These are phyloP conservation scores for Cladosporium sp. DNA, from an alignment of 2,329 filamentous ascomycete genomes.

Conservation along the genomic window DNA sequence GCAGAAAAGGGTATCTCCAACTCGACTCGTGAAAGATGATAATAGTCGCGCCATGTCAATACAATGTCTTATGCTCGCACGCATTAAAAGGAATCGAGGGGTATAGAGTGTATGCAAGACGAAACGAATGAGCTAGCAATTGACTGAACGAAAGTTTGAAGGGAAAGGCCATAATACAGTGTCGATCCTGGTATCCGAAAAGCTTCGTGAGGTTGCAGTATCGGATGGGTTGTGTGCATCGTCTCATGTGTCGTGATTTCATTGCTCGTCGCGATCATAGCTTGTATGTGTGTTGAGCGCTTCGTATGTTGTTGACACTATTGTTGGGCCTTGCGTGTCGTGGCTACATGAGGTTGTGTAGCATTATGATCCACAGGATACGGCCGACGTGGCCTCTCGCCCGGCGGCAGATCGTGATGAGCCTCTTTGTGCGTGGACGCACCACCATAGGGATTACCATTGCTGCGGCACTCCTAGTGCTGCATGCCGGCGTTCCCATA, in stretches of 20 bases:
- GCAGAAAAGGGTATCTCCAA: constrained; percentile 3
- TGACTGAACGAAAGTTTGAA: neutral
- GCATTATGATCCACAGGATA: neutral
- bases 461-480: constrained; percentile 10
- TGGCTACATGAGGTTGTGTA: neutral
- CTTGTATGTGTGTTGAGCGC: neutral
- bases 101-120: neutral
- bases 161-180: neutral
- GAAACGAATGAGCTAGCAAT: neutral
- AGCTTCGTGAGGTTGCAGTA: neutral
- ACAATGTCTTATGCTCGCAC: neutral
- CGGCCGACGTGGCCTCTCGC: neutral
- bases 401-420: neutral
- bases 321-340: neutral
- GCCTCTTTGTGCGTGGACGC: neutral
- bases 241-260: neutral
- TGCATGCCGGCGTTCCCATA: constrained; percentile 14
- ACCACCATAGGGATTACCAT: neutral
- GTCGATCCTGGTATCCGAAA: neutral
- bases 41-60: neutral
- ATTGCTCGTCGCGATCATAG: neutral
- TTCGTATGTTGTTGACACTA: neutral
- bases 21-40: neutral
- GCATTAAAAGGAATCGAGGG: neutral
- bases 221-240: neutral